These are phyloP conservation scores for Ogataea pini DNA, from an alignment of 805 yeast species.

Conservation along the genomic window DNA sequence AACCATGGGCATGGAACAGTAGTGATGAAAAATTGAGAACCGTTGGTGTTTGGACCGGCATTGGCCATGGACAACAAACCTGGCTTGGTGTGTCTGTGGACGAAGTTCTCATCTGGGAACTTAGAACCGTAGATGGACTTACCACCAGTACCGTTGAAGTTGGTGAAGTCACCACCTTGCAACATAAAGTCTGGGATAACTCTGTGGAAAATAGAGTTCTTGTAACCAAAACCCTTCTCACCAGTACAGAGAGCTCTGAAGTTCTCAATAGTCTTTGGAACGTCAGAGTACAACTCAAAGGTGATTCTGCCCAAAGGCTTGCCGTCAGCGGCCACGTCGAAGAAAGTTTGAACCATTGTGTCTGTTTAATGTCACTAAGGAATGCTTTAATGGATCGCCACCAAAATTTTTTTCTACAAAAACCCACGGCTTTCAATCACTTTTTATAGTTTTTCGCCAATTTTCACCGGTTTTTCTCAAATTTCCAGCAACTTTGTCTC, in stretches of 20 bases:
- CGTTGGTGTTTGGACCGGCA: slow-evolving; percentile 91
- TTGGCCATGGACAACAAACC: slow-evolving; percentile 91
- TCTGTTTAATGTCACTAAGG: background rate
- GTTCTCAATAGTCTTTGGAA: slow-evolving; percentile 81
- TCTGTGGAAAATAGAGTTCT: slow-evolving; percentile 90
- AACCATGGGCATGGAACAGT: slow-evolving; percentile 78
- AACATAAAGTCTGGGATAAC: slow-evolving; percentile 96
- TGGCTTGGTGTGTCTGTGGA: slow-evolving; percentile 71
- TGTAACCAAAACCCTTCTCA: slow-evolving; percentile 92
- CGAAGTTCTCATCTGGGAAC: slow-evolving; percentile 63
- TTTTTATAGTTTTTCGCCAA: slow-evolving; percentile 3
- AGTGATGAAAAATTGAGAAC: slow-evolving; percentile 88
- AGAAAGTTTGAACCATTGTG: slow-evolving; percentile 37
- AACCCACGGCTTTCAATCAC: slow-evolving; percentile 1
- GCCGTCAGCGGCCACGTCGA: slow-evolving; percentile 44
- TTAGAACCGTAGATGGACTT: slow-evolving; percentile 77
- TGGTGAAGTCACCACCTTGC: slow-evolving; percentile 91
- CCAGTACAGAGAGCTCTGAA: slow-evolving; percentile 85
- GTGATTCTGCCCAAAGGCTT: slow-evolving; percentile 55
- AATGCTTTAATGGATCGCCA: background rate
- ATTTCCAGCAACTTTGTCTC: slow-evolving; percentile 8
- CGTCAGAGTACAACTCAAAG: slow-evolving; percentile 88
- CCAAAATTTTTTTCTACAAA: background rate
- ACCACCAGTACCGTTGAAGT: slow-evolving; percentile 93
- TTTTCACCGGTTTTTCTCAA: slow-evolving; percentile 7